phyloP scores from a whole-genome alignment of 2,329 filamentous ascomycete species.

The Amesomyces nigricolor region DNA sequence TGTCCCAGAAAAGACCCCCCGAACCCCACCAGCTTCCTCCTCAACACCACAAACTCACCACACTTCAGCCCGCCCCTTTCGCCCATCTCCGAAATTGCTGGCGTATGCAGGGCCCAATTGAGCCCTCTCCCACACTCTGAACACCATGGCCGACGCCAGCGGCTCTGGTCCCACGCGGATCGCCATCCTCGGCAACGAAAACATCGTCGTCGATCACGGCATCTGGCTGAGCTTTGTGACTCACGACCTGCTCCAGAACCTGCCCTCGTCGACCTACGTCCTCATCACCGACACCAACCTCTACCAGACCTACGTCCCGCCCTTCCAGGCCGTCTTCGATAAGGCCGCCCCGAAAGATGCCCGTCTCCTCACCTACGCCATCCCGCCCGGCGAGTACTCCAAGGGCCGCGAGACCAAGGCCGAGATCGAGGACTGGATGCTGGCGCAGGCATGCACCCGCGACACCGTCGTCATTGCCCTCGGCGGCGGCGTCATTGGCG shows the following conservation, averaged over 20 bases:
- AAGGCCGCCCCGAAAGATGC: conserved; percentile 38
- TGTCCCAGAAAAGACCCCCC: background rate
- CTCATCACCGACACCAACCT: conserved; percentile 97
- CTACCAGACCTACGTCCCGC: conserved; percentile 69
- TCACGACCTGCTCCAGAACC: conserved; percentile 69
- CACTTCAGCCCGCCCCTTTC: background rate
- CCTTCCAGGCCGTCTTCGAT: conserved; percentile 65
- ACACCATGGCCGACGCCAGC: conserved; percentile 21
- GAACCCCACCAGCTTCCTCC: background rate
- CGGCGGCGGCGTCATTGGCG: conserved; percentile 93
- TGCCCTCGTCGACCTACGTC: conserved; percentile 85
- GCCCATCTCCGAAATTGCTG: background rate
- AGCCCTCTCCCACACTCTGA: conserved; percentile 17
- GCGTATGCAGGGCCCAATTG: conserved; percentile 23
- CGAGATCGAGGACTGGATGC: conserved; percentile 96
- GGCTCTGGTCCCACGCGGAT: conserved; percentile 52
- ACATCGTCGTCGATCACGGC: conserved; percentile 86
- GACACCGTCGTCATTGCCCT: conserved; percentile 94
- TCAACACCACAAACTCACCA: conserved; percentile 3
- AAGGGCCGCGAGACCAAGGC: conserved; percentile 92
- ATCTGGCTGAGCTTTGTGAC: conserved; percentile 81
- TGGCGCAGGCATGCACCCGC: conserved; percentile 83
- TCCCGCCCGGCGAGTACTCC: conserved; percentile 86
- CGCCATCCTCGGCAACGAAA: conserved; percentile 79
- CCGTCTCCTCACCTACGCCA: conserved; percentile 77